Percentiles rank a stretch among this genome's conserved stretches.
phyloP scores from a whole-genome alignment of 768 basidiomycete genomes.

The Mycena sanguinolenta region DNA sequence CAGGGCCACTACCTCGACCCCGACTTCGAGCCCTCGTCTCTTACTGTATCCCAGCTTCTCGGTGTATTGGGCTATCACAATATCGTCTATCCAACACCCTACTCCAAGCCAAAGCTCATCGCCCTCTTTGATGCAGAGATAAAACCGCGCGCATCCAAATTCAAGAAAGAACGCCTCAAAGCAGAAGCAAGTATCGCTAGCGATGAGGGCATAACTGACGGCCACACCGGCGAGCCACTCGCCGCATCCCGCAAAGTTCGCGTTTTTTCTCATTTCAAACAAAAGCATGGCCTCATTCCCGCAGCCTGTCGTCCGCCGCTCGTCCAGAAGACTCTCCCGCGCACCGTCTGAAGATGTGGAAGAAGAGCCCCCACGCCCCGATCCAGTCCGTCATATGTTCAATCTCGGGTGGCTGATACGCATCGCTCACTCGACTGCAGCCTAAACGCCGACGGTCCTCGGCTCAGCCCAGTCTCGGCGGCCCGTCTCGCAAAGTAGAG shows the following conservation, averaged over 20 bases:
- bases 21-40: slow-evolving; percentile 78
- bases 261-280: background rate
- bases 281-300: slow-evolving; percentile 20
- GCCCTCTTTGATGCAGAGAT: slow-evolving; percentile 85
- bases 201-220: slow-evolving; percentile 87
- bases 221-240: slow-evolving; percentile 83
- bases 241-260: slow-evolving; percentile 63
- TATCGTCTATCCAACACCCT: slow-evolving; percentile 78
- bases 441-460: slow-evolving; percentile 87
- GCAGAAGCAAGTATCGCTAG: slow-evolving; percentile 80
- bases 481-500: slow-evolving; percentile 55
- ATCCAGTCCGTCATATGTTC: slow-evolving; percentile 63
- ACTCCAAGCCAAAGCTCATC: slow-evolving; percentile 83
- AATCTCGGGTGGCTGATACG: slow-evolving; percentile 22
- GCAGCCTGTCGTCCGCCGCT: slow-evolving; percentile 58
- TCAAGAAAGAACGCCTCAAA: slow-evolving; percentile 75
- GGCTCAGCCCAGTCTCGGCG: slow-evolving; percentile 77
- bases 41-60: slow-evolving; percentile 86
- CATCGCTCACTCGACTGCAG: slow-evolving; percentile 50
- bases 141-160: slow-evolving; percentile 66
- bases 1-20: slow-evolving; percentile 84
- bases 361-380: slow-evolving; percentile 57
- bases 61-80: slow-evolving; percentile 85
- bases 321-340: slow-evolving; percentile 76
- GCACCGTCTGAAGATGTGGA: slow-evolving; percentile 61